Evolutionary conservation across 495 filamentous ascomycete genomes (phyloP), one percentile per base, ranked within the genome.

Genomic region (Penicillium simplicissimum): DNA sequence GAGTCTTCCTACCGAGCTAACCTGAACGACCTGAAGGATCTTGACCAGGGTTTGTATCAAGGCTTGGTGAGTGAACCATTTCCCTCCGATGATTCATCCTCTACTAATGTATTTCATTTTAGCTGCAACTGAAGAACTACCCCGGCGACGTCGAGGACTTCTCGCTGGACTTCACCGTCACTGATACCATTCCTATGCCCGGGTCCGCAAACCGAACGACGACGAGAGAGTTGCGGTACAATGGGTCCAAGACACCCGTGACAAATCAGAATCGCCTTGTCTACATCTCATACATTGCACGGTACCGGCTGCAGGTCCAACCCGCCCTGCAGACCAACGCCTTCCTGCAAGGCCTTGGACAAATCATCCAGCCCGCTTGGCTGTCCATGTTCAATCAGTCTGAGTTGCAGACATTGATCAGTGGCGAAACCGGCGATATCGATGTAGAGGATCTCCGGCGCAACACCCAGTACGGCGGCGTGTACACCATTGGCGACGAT

Each of bases 351-450:
- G 95, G 95, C 1, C 83, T 98, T 5, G 84, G 90, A 14, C 81
- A 88, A 57, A 96, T 99, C 66, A 96, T 99, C 62, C 88, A 92
- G 59, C 94, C 94, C 0, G 82, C 84, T 3, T 99, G 95, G 95
- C 81, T 99, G 4, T 90, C 86, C 63, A 99, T 99, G 95, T 99
- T 99, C 81, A 98, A 98, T 72, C 95, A 97, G 66, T 81, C 84
- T 8, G 95, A 98, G 67, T 81, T 98, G 21, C 95, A 98, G 72
- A 95, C 91, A 0, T 85, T 98, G 9, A 87, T 98, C 14, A 90
- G 92, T 61, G 95, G 95, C 58, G 90, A 94, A 66, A 85, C 82
- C 25, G 87, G 88, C 17, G 87, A 92, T 45, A 94, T 98, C 61
- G 87, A 96, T 67, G 86, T 99, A 43, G 84, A 88, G 28, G 96